Evolutionary conservation across 352 stramenopile genomes (phyloP).

Genomic region (Blastocystis hominis): DNA sequence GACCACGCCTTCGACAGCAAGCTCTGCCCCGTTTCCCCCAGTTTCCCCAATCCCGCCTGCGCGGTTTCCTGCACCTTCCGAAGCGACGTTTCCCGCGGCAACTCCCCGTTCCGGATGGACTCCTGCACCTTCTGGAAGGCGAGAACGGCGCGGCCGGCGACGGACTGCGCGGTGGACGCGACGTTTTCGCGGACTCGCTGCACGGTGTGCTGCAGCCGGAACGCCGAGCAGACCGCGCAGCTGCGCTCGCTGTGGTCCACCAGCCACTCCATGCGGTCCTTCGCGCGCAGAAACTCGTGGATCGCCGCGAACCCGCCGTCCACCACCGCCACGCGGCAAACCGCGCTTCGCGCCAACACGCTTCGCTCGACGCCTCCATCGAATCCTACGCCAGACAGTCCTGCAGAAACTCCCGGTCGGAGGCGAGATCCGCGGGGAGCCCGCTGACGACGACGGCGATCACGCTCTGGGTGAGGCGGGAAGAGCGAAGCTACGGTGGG

Average conservation of each 20-base stretch:
- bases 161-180: not conserved
- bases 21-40: not conserved
- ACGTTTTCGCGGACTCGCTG: not conserved
- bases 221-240: not conserved
- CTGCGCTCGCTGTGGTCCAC: not conserved
- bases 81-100: not conserved
- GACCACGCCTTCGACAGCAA: not conserved
- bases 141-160: not conserved
- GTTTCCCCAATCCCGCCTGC: not conserved
- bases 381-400: not conserved
- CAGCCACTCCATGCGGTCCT: not conserved
- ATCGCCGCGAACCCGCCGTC: slow-evolving; percentile 7
- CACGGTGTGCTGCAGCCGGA: not conserved
- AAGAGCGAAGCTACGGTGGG: not conserved
- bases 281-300: not conserved
- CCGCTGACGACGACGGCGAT: not conserved
- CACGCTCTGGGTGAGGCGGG: not conserved
- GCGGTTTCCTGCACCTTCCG: not conserved
- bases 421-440: not conserved
- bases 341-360: not conserved
- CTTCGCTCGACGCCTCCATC: not conserved
- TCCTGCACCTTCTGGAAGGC: not conserved
- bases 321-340: not conserved
- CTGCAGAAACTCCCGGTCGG: not conserved
- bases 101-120: not conserved